Percentiles rank a stretch among this genome's conserved stretches.
phyloP scores from a whole-genome alignment of 2,329 filamentous ascomycete species.

The Diaporthe ilicicola region DNA sequence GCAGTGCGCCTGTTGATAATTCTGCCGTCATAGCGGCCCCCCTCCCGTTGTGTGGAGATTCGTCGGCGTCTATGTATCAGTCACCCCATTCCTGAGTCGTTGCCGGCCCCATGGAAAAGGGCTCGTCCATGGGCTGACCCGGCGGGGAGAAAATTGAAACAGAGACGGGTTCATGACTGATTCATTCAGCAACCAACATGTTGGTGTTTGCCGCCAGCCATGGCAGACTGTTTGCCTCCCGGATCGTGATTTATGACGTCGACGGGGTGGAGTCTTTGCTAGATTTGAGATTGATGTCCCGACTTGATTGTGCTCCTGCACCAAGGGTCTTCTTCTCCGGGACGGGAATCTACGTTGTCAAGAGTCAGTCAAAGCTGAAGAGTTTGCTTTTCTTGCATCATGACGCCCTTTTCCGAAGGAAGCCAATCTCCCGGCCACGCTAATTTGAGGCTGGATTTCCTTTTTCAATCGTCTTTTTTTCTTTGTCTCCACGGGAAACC shows the following conservation, averaged over 20 bases:
- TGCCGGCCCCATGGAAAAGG: slow-evolving; percentile 1
- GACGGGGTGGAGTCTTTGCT: background rate
- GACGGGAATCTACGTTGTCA: background rate
- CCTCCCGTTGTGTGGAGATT: background rate
- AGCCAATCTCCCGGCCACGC: background rate
- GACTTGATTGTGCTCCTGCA: slow-evolving; percentile 7
- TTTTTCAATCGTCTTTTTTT: background rate
- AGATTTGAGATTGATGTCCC: background rate
- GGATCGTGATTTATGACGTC: background rate
- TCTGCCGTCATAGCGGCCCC: background rate
- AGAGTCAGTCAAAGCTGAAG: slow-evolving; percentile 6
- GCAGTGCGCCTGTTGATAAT: background rate
- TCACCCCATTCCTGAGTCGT: slow-evolving; percentile 22
- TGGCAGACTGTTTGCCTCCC: background rate
- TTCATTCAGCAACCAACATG: slow-evolving; percentile 2
- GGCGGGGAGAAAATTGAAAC: slow-evolving; percentile 9
- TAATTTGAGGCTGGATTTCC: background rate
- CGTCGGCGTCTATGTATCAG: slow-evolving; percentile 16
- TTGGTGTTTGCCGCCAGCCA: slow-evolving; percentile 4
- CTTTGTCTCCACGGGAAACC: background rate
- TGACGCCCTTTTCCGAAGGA: background rate
- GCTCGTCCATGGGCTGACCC: background rate
- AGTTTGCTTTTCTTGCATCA: background rate
- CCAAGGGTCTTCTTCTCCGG: slow-evolving; percentile 4
- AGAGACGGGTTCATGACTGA: slow-evolving; percentile 8